Evolutionary conservation across 345 rosid genomes (phyloP).

Genomic region (Brassica rapa): DNA sequence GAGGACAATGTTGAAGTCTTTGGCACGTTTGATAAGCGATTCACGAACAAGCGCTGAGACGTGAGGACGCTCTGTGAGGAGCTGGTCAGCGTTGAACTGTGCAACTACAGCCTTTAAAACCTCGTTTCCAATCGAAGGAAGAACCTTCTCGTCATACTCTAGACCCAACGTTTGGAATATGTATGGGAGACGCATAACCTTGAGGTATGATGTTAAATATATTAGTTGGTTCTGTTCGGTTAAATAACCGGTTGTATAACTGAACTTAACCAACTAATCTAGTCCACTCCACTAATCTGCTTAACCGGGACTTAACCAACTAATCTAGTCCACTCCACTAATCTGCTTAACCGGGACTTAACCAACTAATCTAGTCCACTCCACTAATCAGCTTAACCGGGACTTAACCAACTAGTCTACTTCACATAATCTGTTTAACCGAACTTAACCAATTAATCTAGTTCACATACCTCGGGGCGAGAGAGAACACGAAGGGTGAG

Average conservation of each 20-base stretch:
- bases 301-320: too few species aligned
- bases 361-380: too few species aligned
- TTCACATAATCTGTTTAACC: too few species aligned
- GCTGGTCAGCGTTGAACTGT: constrained; percentile 98
- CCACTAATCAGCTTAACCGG: too few species aligned
- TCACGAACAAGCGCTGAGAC: constrained; percentile 87
- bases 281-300: too few species aligned
- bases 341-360: too few species aligned
- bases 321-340: too few species aligned
- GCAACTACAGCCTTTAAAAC: constrained; percentile 95
- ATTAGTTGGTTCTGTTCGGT: too few species aligned
- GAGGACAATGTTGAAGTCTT: constrained; percentile 80
- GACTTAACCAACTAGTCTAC: too few species aligned
- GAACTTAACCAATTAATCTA: too few species aligned
- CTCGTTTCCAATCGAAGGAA: constrained; percentile 96
- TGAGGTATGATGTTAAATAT: neutral
- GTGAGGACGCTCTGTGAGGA: constrained; percentile 92
- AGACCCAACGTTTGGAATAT: constrained; percentile 90
- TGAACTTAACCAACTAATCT: too few species aligned
- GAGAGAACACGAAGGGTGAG: constrained; percentile 97
- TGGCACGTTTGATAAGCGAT: constrained; percentile 71
- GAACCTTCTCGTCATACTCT: constrained; percentile 95
- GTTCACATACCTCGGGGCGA: constrained; percentile 64
- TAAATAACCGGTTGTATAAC: too few species aligned
- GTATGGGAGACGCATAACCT: constrained; percentile 74